phyloP scores from a whole-genome alignment of 2,329 filamentous ascomycete genomes.

The Epichloe coenophiala region DNA sequence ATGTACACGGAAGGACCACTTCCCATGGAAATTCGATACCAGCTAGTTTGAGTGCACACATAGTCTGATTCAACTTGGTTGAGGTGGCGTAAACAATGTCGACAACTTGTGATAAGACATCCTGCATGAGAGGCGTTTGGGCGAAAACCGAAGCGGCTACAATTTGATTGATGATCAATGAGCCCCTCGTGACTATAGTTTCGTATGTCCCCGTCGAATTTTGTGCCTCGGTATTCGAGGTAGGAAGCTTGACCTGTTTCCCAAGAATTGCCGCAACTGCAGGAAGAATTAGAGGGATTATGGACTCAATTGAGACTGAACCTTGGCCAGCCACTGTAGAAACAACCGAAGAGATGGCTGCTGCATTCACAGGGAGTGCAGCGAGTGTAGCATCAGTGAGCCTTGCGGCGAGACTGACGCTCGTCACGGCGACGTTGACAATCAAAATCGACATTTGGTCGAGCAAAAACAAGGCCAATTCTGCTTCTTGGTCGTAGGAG shows the following conservation, averaged over 20 bases:
- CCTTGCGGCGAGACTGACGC: slow-evolving; percentile 9
- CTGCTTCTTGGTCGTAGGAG: neutral
- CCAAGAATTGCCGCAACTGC: slow-evolving; percentile 11
- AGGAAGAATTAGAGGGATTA: slow-evolving; percentile 12
- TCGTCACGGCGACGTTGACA: slow-evolving; percentile 7
- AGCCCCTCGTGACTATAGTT: slow-evolving; percentile 9
- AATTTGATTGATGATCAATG: slow-evolving; percentile 11
- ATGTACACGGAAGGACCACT: slow-evolving; percentile 9
- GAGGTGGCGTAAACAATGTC: slow-evolving; percentile 10
- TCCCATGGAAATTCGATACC: slow-evolving; percentile 5
- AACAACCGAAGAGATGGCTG: slow-evolving; percentile 8
- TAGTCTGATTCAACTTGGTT: slow-evolving; percentile 6
- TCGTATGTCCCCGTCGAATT: slow-evolving; percentile 6
- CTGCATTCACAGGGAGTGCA: slow-evolving; percentile 9
- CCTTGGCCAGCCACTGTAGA: slow-evolving; percentile 7
- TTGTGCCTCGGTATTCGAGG: neutral
- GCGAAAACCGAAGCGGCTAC: slow-evolving; percentile 3
- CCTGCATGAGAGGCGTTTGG: slow-evolving; percentile 6
- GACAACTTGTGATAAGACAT: slow-evolving; percentile 11
- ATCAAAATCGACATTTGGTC: slow-evolving; percentile 9
- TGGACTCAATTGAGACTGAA: slow-evolving; percentile 5
- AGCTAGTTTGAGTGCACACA: slow-evolving; percentile 10
- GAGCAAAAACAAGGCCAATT: slow-evolving; percentile 8
- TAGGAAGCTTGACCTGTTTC: slow-evolving; percentile 1
- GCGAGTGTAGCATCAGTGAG: slow-evolving; percentile 11